Evolutionary conservation across 2,329 filamentous ascomycete genomes (phyloP), one percentile per base, ranked within the genome.

Genomic region (Pyrenophora graminea): DNA sequence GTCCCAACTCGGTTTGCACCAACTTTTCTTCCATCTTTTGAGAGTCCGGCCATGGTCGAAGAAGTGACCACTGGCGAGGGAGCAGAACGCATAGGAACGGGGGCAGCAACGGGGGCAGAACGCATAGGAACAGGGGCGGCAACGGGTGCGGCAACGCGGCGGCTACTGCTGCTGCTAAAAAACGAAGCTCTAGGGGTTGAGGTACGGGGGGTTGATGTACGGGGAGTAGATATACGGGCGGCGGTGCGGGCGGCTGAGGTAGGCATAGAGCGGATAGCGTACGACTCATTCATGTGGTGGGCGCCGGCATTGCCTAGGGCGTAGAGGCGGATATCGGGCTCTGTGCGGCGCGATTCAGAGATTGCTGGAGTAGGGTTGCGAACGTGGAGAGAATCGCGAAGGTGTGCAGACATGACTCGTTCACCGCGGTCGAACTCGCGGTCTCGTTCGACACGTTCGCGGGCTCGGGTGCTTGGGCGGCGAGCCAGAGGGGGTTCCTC

Each of bases 261-360:
- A 15, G 69, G 65, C 19, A 68, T 39, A 31, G 68, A 67, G 17
- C 68, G 69, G 41, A 71, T 59, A 7, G 68, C 56, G 49, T 73
- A 74, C 4, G 68, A 69, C 9, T 87, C 82, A 51, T 85, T 85
- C 78, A 85, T 80, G 62, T 85, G 83, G 61, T 87, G 83, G 12
- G 75, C 77, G 1, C 77, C 76, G 10, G 79, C 74, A 53, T 85
- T 85, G 18, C 79, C 79, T 7, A 81, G 55, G 19, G 74, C 77
- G 18, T 81, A 81, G 13, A 81, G 69, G 2, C 76, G 77, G 21
- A 76, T 71, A 39, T 76, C 76, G 44, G 77, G 77, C 45, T 76
- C 75, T 46, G 64, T 69, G 55, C 63, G 59, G 43, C 58, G 56
- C 56, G 61, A 19, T 53, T 64, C 61, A 2, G 61, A 65, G 42